A percentile compares a stretch with the other conserved stretches of the same genome.
Conservation (phyloP, 176 grass and related monocot species). For the Musa itinerans region DNA sequence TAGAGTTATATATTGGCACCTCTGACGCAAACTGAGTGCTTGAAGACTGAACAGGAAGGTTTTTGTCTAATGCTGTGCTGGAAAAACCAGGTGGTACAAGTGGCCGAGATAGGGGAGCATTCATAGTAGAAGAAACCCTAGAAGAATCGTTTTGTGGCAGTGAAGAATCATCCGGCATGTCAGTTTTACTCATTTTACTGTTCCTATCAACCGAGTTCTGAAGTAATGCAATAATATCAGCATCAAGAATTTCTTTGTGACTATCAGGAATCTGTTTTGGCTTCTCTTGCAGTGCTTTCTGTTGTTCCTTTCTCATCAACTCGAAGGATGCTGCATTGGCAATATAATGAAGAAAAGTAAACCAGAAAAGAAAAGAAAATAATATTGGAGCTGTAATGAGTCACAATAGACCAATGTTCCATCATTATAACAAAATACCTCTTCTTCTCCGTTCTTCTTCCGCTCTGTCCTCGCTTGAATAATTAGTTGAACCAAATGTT, state of each 20-base stretch:
- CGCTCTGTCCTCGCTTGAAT: slow-evolving; percentile 62
- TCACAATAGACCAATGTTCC: not conserved
- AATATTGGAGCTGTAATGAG: not conserved
- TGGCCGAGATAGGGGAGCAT: slow-evolving; percentile 29
- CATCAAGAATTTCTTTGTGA: slow-evolving; percentile 38
- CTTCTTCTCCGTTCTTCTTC: slow-evolving; percentile 90
- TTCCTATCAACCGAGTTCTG: slow-evolving; percentile 39
- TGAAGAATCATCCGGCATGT: slow-evolving; percentile 22
- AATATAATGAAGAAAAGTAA: slow-evolving; percentile 14
- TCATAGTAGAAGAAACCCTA: slow-evolving; percentile 25
- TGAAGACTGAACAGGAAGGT: slow-evolving; percentile 20
- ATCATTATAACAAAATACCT: slow-evolving; percentile 32
- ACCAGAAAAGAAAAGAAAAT: not conserved
- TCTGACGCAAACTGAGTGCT: slow-evolving; percentile 28
- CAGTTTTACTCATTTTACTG: not conserved
- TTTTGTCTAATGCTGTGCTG: slow-evolving; percentile 32
- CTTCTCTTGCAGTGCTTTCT: slow-evolving; percentile 76
- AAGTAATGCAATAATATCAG: slow-evolving; percentile 55
- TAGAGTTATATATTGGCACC: slow-evolving; percentile 15
- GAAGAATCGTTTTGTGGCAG: slow-evolving; percentile 27
- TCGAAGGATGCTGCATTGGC: slow-evolving; percentile 80
- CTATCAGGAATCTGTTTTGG: slow-evolving; percentile 34
- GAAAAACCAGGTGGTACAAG: slow-evolving; percentile 46
- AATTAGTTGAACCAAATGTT: slow-evolving; percentile 79
- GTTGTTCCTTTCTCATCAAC: slow-evolving; percentile 96